Evolutionary conservation across 768 basidiomycete genomes (phyloP), one percentile per base, ranked within the genome.

Genomic region (Collybiopsis luxurians): DNA sequence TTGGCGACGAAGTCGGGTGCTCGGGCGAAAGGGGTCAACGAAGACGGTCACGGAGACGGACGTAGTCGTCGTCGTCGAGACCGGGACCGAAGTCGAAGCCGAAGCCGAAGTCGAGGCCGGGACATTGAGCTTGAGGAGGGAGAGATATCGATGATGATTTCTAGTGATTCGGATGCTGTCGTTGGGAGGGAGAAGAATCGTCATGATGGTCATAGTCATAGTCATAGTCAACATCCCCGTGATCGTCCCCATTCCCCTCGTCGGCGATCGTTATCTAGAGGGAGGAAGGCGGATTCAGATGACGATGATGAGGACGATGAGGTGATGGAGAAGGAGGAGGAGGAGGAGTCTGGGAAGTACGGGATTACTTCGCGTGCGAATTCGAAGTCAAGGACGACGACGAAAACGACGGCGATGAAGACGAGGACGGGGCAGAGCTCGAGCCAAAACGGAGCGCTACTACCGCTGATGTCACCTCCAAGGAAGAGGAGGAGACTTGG

Each of bases 401-500:
- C 6, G n/a, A 44, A 6, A 44, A 9, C 5, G n/a, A 44, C 15
- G 30, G 15, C 45, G 7, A 53, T 45, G 23, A 43, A 17, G 24
- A 48, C 7, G 47, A 48, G 7, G 24, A 11, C 15, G 47, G 47
- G 15, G 9, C 19, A 4, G n/a, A 17, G 13, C n/a, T n/a, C n/a
- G n/a, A n/a, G n/a, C n/a, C n/a, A n/a, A n/a, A n/a, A n/a, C n/a
- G 39, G 46, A n/a, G n/a, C 19, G 43, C 10, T 21, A 30, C 15
- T n/a, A 38, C n/a, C 13, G 5, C 31, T 13, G 5, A 5, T 34
- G 5, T 13, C 27, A 11, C 56, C 56, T n/a, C 56, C 56, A 6
- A 27, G 21, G 58, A 70, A 72, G 57, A 69, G 68, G 21, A 63
- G 63, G 42, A 63, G 60, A 26, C 66, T 60, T 10, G 70, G 64